Conservation (phyloP, 2,329 filamentous ascomycete genomes). For the Exserohilum turcica region DNA sequence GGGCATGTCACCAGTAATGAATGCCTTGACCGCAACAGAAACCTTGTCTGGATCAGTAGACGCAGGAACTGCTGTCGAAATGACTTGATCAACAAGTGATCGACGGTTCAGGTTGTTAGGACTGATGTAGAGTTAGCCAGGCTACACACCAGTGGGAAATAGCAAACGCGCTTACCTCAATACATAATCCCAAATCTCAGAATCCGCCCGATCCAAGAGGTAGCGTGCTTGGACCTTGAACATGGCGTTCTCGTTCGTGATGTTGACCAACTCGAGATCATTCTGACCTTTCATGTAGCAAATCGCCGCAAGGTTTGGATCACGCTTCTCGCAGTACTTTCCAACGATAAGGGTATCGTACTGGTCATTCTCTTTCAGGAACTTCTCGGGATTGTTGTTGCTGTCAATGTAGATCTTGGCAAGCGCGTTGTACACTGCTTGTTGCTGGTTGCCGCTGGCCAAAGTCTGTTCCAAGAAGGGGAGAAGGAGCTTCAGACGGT, state of each 20-base stretch:
- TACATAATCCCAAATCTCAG: conserved; percentile 93
- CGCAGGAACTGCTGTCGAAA: conserved; percentile 83
- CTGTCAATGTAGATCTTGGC: conserved; percentile 99
- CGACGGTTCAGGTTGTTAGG: conserved; percentile 95
- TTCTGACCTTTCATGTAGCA: conserved; percentile 97
- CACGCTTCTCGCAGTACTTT: conserved; percentile 98
- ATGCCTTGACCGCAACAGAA: conserved; percentile 88
- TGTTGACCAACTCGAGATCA: conserved; percentile 93
- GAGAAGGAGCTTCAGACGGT: conserved; percentile 90
- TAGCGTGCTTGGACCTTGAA: conserved; percentile 98
- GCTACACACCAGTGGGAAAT: not conserved
- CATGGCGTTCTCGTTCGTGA: conserved; percentile 99
- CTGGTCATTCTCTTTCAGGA: conserved; percentile 95
- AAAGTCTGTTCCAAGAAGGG: conserved; percentile 95
- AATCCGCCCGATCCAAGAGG: conserved; percentile 84
- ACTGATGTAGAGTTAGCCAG: conserved; percentile 39
- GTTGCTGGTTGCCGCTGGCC: conserved; percentile 88
- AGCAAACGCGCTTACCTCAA: conserved; percentile 58
- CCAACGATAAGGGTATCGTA: conserved; percentile 92
- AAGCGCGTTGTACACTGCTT: conserved; percentile 94
- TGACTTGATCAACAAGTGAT: conserved; percentile 94
- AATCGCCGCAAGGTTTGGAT: conserved; percentile 93
- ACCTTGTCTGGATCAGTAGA: conserved; percentile 93
- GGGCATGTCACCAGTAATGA: conserved; percentile 88
- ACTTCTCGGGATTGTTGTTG: conserved; percentile 97